phyloP scores from a whole-genome alignment of 768 basidiomycete species.

The Trametes cinnabarina region DNA sequence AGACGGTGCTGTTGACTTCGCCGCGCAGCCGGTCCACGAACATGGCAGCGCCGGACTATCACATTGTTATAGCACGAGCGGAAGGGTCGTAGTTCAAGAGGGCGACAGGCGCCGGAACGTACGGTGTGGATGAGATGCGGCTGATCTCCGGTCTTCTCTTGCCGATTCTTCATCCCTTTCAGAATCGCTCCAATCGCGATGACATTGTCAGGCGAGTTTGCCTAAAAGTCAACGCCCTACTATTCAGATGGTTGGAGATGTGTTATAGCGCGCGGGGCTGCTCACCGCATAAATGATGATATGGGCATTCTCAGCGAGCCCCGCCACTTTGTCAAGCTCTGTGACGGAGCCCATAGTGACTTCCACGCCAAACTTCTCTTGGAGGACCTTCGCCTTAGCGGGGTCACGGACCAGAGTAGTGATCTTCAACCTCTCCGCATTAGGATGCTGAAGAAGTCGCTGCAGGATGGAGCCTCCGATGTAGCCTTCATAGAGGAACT shows the following conservation, averaged over 20 bases:
- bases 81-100: background rate
- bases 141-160: constrained; percentile 38
- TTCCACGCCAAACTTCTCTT: constrained; percentile 22
- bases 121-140: constrained; percentile 64
- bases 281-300: constrained; percentile 27
- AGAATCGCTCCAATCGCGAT: constrained; percentile 45
- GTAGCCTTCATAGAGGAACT: too few species aligned
- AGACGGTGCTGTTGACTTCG: constrained; percentile 38
- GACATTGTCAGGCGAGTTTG: constrained; percentile 48
- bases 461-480: constrained; percentile 55
- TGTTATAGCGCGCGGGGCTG: too few species aligned
- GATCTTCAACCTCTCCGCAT: background rate
- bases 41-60: constrained; percentile 36
- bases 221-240: constrained; percentile 26
- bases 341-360: constrained; percentile 17
- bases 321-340: constrained; percentile 38
- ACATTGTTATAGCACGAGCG: background rate
- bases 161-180: constrained; percentile 49
- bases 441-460: constrained; percentile 42
- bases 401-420: constrained; percentile 4
- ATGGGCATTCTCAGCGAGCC: constrained; percentile 43
- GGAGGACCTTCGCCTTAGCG: constrained; percentile 5
- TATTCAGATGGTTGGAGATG: too few species aligned
- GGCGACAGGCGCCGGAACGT: constrained; percentile 22
- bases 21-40: constrained; percentile 46